These are phyloP conservation scores for Termitomyces bulborhizus DNA, from an alignment of 768 basidiomycete genomes.

Conservation along the genomic window DNA sequence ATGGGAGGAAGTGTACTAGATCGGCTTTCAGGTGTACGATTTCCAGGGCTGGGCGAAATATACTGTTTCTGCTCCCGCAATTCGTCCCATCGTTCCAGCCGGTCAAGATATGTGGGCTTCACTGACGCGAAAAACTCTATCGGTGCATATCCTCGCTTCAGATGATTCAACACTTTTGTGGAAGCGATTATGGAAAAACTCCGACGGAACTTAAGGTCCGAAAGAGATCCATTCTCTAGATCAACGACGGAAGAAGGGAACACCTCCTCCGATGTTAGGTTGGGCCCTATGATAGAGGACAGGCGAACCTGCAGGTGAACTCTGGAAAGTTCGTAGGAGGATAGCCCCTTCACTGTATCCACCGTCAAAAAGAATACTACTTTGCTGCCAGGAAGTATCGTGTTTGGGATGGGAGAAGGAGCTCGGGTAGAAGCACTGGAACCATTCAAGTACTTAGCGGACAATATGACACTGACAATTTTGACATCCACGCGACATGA, in stretches of 20 bases:
- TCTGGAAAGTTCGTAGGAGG: slow-evolving; percentile 82
- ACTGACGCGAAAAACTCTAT: slow-evolving; percentile 88
- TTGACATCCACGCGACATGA: slow-evolving; percentile 86
- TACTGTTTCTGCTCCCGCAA: slow-evolving; percentile 69
- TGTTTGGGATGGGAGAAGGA: slow-evolving; percentile 65
- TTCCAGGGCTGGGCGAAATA: slow-evolving; percentile 28
- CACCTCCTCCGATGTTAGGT: slow-evolving; percentile 68
- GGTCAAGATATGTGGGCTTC: slow-evolving; percentile 77
- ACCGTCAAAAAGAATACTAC: slow-evolving; percentile 81
- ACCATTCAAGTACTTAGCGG: slow-evolving; percentile 52
- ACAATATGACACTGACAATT: slow-evolving; percentile 62
- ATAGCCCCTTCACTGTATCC: slow-evolving; percentile 84
- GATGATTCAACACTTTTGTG: slow-evolving; percentile 62
- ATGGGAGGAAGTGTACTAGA: slow-evolving; percentile 55
- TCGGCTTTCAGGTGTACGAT: slow-evolving; percentile 31
- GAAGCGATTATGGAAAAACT: slow-evolving; percentile 76
- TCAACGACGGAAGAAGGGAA: slow-evolving; percentile 74
- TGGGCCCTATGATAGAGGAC: slow-evolving; percentile 78
- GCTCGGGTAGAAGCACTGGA: slow-evolving; percentile 67
- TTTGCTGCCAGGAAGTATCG: slow-evolving; percentile 71
- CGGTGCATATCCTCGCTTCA: slow-evolving; percentile 73
- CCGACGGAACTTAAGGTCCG: slow-evolving; percentile 79
- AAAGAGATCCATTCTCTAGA: slow-evolving; percentile 61
- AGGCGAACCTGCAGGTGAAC: slow-evolving; percentile 86
- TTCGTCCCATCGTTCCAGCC: slow-evolving; percentile 92